Base-by-base conservation (phyloP, 1,139 yeast genomes). In the Citeromyces hawaiiensis region DNA sequence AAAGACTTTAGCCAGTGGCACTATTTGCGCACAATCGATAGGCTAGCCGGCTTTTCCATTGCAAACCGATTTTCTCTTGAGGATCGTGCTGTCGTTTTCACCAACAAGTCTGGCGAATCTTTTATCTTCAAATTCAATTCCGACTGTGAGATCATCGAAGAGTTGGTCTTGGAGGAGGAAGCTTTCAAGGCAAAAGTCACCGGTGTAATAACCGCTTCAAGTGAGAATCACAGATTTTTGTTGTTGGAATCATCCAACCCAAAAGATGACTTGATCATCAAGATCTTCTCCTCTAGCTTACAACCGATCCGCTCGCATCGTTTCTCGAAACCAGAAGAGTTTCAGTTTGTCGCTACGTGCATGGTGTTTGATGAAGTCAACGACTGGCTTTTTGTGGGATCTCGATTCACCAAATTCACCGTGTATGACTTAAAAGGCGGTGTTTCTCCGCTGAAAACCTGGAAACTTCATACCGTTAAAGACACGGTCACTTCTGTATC, bases 181-280 rank as follows among this genome's bases (percentile, higher is more conserved):
- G 43, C 43, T 2, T 42, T 53, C 31, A 44, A 42, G 3, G 61
- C 68, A n/a, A 79, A 78, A 48, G 61, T 76, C 8, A 68, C 76
- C 10, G 81, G 78, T 46, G 59, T 76, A 4, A 54, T 80, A 36
- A 54, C 68, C 0, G 51, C 60, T 31, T 43, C 46, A 11, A 51
- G 48, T 8, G 51, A 51, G 0, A 49, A 54, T 4, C 45, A 50
- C 9, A 52, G 59, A 25, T 64, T 64, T 36, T 41, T 75, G 0
- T 54, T 81, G 13, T 54, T 71, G 4, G 91, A 81, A 45, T 73
- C 86, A 10, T 87, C 93, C 35, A 77, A 81, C 48, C 80, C 83
- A 0, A 64, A 59, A 5, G 74, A 72, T 38, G 72, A 76, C 1
- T 66, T 80, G 33, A 45, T 68, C n/a, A 56, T 78, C n/a, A 52